Conservation (phyloP, 768 basidiomycete genomes). For the Guyanaporus albipodus region DNA sequence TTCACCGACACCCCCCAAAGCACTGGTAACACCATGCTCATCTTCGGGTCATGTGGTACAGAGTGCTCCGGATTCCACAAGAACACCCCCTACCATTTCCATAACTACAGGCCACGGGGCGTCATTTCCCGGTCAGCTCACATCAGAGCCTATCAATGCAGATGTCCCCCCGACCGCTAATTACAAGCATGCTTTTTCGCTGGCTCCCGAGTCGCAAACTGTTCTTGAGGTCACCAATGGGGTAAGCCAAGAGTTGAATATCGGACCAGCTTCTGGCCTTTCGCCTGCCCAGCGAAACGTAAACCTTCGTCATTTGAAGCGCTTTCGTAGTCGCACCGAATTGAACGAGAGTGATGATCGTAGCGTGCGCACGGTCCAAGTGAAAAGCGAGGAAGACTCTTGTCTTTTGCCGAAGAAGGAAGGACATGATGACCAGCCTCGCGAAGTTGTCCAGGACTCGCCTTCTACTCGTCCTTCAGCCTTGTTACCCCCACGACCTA, state of each 20-base stretch:
- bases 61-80: neutral
- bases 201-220: constrained; percentile 24
- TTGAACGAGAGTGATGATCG: constrained; percentile 28
- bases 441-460: neutral
- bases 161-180: constrained; percentile 5
- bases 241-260: constrained; percentile 16
- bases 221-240: constrained; percentile 10
- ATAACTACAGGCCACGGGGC: constrained; percentile 7
- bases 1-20: constrained; percentile 7
- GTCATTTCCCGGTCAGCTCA: constrained; percentile 10
- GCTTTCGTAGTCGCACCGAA: constrained; percentile 22
- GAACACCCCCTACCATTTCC: constrained; percentile 6
- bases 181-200: constrained; percentile 10
- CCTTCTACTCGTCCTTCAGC: neutral
- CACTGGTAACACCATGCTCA: neutral
- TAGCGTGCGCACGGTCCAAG: constrained; percentile 19
- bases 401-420: constrained; percentile 11
- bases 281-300: constrained; percentile 28
- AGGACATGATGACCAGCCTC: constrained; percentile 10
- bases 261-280: constrained; percentile 17
- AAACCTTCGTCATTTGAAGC: constrained; percentile 31
- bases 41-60: neutral
- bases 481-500: constrained; percentile 15
- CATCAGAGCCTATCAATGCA: constrained; percentile 9
- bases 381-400: constrained; percentile 20